These are phyloP conservation scores for Ottelia alismoides DNA, from an alignment of 106 monocot species.

Conservation along the genomic window DNA sequence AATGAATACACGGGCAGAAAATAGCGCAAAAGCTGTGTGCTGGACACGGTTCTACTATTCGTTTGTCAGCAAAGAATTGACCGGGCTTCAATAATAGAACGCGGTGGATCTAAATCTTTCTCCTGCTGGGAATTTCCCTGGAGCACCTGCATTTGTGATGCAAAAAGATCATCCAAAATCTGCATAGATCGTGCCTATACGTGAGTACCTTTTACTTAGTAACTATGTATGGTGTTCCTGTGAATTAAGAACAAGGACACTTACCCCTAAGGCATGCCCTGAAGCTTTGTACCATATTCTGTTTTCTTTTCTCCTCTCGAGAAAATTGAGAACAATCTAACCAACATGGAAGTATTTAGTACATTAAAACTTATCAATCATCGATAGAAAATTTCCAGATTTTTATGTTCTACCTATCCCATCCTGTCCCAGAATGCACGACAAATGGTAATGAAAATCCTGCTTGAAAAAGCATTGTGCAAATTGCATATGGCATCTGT, in stretches of 20 bases:
- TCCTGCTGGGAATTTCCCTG: conserved; percentile 58
- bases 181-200: conserved; percentile 16
- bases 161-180: conserved; percentile 77
- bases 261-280: conserved; percentile 65
- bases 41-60: too few relatives aligned
- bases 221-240: neutral
- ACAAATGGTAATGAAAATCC: conserved; percentile 74
- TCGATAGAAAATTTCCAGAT: neutral
- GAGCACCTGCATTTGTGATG: conserved; percentile 66
- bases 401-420: conserved; percentile 51
- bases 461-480: conserved; percentile 55
- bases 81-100: conserved; percentile 61
- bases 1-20: too few relatives aligned
- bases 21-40: too few relatives aligned
- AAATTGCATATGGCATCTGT: conserved; percentile 53
- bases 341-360: conserved; percentile 1
- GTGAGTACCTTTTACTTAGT: neutral
- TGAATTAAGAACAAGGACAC: conserved; percentile 1
- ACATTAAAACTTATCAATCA: too few relatives aligned
- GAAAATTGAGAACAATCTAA: conserved; percentile 71
- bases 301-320: conserved; percentile 91
- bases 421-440: conserved; percentile 76
- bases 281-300: conserved; percentile 76
- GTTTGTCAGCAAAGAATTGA: conserved; percentile 70
- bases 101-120: conserved; percentile 75